Evolutionary conservation across 2,329 filamentous ascomycete genomes (phyloP).

Genomic region (Fusarium redolens): DNA sequence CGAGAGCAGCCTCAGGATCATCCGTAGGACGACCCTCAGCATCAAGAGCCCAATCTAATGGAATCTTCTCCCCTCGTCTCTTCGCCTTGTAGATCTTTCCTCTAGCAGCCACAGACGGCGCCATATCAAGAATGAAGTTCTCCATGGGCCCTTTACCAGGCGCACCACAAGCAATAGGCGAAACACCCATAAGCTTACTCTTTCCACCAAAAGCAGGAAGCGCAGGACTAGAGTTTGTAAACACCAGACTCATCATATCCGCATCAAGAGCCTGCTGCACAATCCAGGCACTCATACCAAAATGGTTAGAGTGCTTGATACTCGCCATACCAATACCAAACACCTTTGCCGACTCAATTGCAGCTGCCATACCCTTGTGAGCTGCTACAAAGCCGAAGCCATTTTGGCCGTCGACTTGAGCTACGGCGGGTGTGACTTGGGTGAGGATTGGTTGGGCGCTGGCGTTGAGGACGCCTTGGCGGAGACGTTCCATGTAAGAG

Average conservation of each 20-base stretch:
- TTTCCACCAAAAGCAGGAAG: constrained; percentile 77
- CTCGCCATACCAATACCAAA: constrained; percentile 81
- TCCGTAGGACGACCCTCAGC: constrained; percentile 74
- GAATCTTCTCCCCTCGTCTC: constrained; percentile 75
- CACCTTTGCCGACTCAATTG: constrained; percentile 72
- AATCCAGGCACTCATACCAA: constrained; percentile 85
- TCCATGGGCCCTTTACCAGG: constrained; percentile 67
- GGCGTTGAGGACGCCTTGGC: constrained; percentile 74
- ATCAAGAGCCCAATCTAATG: constrained; percentile 79
- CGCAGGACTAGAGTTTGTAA: constrained; percentile 78
- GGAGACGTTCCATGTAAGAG: constrained; percentile 79
- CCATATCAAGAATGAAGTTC: constrained; percentile 80
- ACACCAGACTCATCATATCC: constrained; percentile 76
- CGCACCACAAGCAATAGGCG: constrained; percentile 80
- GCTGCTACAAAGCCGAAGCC: constrained; percentile 82
- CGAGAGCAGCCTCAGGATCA: constrained; percentile 76
- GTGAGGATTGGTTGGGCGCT: constrained; percentile 67
- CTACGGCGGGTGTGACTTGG: constrained; percentile 76
- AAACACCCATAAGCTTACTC: constrained; percentile 77
- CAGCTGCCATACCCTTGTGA: constrained; percentile 71
- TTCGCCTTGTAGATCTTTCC: constrained; percentile 79
- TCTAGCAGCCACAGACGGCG: constrained; percentile 74
- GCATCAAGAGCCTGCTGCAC: constrained; percentile 82
- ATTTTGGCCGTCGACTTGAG: constrained; percentile 75
- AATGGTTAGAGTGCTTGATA: constrained; percentile 83